Conservation (phyloP, 352 stramenopile genomes). For the Pythium plurisporium region DNA sequence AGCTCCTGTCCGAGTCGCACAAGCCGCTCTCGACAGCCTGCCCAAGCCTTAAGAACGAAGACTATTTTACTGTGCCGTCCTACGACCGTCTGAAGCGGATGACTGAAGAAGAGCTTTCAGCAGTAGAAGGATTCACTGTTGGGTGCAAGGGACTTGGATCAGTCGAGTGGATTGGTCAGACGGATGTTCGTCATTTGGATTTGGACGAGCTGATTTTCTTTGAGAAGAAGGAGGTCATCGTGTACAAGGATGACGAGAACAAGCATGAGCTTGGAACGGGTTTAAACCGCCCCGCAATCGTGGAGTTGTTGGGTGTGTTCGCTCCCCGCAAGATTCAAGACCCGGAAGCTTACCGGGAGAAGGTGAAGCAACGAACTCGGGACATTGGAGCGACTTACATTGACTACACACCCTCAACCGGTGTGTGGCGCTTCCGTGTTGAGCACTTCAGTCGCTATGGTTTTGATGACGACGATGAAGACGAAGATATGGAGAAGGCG, state of each 20-base stretch:
- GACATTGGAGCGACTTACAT: conserved; percentile 78
- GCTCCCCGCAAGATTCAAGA: conserved; percentile 55
- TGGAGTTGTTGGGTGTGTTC: conserved; percentile 77
- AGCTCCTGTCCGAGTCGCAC: conserved; percentile 23
- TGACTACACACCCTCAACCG: conserved; percentile 66
- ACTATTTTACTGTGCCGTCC: conserved; percentile 77
- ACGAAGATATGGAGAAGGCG: conserved; percentile 29
- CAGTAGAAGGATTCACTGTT: conserved; percentile 75
- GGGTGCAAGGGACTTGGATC: conserved; percentile 73
- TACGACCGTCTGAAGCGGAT: conserved; percentile 69
- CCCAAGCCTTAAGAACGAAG: conserved; percentile 62
- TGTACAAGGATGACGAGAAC: conserved; percentile 80
- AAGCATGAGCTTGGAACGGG: conserved; percentile 72
- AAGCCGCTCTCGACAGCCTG: conserved; percentile 40
- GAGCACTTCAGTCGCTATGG: conserved; percentile 86
- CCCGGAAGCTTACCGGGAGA: conserved; percentile 64
- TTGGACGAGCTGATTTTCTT: conserved; percentile 78
- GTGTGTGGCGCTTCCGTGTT: conserved; percentile 82
- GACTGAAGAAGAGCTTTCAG: conserved; percentile 57
- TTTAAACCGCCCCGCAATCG: conserved; percentile 73
- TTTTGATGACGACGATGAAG: conserved; percentile 55
- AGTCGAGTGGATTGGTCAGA: conserved; percentile 78
- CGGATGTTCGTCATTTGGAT: conserved; percentile 73
- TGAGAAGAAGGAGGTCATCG: conserved; percentile 82
- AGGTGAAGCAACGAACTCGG: conserved; percentile 68